Conservation (phyloP, 2,329 filamentous ascomycete genomes). For the Podosphaera leucotricha region DNA sequence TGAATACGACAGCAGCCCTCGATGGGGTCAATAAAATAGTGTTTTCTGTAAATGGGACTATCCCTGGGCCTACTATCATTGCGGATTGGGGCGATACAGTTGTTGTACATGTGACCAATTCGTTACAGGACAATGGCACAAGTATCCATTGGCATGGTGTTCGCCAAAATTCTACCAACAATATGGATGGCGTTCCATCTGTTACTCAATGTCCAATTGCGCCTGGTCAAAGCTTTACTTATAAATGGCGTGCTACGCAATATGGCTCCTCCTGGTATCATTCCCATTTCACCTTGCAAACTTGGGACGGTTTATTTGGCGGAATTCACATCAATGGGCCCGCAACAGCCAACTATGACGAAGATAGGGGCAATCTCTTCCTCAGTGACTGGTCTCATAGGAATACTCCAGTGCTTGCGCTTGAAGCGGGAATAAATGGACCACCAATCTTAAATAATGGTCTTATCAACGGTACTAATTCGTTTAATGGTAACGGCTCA, state of each 20-base stretch:
- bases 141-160: constrained; percentile 35
- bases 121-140: constrained; percentile 14
- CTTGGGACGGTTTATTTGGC: constrained; percentile 31
- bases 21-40: constrained; percentile 14
- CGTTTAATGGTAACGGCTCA: constrained; percentile 5
- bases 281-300: constrained; percentile 26
- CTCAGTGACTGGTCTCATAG: constrained; percentile 14
- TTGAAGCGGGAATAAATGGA: constrained; percentile 5
- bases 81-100: constrained; percentile 3
- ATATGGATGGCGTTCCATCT: constrained; percentile 33
- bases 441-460: constrained; percentile 14
- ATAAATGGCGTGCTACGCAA: constrained; percentile 7
- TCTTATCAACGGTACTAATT: constrained; percentile 12
- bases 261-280: constrained; percentile 34
- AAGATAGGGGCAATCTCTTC: constrained; percentile 30
- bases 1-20: constrained; percentile 11
- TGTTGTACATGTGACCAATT: constrained; percentile 2
- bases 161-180: constrained; percentile 25
- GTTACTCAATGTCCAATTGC: constrained; percentile 18
- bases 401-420: constrained; percentile 8
- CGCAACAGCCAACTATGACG: constrained; percentile 31
- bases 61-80: constrained; percentile 4
- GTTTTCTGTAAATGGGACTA: constrained; percentile 7
- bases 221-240: constrained; percentile 13
- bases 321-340: constrained; percentile 38